Conservation (phyloP, 148 eudicot genomes). For the Fallopia convolvulus region DNA sequence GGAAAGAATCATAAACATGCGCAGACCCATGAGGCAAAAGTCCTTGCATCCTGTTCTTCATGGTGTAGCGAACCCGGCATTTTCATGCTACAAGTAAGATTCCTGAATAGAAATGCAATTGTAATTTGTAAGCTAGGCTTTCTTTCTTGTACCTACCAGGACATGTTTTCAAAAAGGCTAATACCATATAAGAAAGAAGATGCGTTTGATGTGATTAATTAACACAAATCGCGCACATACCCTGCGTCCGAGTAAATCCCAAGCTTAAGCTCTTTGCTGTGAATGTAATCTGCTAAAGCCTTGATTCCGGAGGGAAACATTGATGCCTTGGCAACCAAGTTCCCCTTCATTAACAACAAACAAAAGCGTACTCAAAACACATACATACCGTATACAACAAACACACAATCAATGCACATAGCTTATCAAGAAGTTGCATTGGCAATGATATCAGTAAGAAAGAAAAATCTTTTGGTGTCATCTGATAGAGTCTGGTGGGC, state of each 20-base stretch:
- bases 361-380: too few species aligned
- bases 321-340: slow-evolving; percentile 25
- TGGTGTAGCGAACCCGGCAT: slow-evolving; percentile 86
- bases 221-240: slow-evolving; percentile 4
- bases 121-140: background rate
- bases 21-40: slow-evolving; percentile 71
- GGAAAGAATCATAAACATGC: background rate
- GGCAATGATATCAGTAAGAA: too few species aligned
- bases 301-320: slow-evolving; percentile 35
- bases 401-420: too few species aligned
- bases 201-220: too few species aligned
- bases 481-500: too few species aligned
- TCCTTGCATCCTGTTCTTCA: slow-evolving; percentile 70
- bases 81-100: slow-evolving; percentile 48
- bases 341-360: slow-evolving; percentile 15
- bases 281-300: slow-evolving; percentile 37
- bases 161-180: background rate
- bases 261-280: slow-evolving; percentile 33
- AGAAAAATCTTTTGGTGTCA: too few species aligned
- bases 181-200: background rate
- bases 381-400: too few species aligned
- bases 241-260: slow-evolving; percentile 39
- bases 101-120: slow-evolving; percentile 22
- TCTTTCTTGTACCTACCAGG: background rate
- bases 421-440: too few species aligned